phyloP scores from a whole-genome alignment of 2,329 filamentous ascomycete genomes.

The Fusarium concolor region DNA sequence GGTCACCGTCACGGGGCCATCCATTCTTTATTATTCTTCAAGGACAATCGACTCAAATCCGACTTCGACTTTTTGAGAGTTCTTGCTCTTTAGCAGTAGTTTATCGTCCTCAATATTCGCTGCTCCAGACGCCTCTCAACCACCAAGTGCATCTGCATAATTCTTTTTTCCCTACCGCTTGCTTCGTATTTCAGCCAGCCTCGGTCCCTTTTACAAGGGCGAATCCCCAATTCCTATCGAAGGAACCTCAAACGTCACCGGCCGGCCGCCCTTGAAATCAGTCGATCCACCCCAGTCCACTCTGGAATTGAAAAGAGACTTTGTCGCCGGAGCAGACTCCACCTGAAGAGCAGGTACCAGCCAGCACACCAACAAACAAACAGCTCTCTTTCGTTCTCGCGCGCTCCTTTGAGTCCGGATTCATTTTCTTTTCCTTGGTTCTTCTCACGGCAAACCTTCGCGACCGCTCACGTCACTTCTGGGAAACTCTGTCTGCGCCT shows the following conservation, averaged over 20 bases:
- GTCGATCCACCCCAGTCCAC: constrained; percentile 39
- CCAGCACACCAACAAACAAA: neutral
- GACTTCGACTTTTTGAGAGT: constrained; percentile 7
- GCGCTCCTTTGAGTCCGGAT: constrained; percentile 14
- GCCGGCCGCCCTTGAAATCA: constrained; percentile 39
- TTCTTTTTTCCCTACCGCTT: constrained; percentile 1
- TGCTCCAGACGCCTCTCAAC: constrained; percentile 10
- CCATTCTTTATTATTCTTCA: constrained; percentile 32
- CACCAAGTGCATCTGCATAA: constrained; percentile 28
- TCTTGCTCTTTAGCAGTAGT: constrained; percentile 6
- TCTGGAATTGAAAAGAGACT: constrained; percentile 28
- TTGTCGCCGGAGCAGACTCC: constrained; percentile 34
- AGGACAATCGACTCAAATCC: constrained; percentile 21
- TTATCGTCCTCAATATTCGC: constrained; percentile 13
- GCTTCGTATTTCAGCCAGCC: constrained; percentile 25
- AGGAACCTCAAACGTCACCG: constrained; percentile 38
- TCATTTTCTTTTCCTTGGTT: constrained; percentile 10
- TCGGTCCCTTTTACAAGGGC: constrained; percentile 21
- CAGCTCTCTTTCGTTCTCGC: neutral
- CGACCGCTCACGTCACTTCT: constrained; percentile 21
- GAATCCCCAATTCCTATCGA: constrained; percentile 32
- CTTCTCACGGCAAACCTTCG: constrained; percentile 2
- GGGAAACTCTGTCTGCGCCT: constrained; percentile 17
- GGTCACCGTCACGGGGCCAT: constrained; percentile 34
- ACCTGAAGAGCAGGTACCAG: constrained; percentile 26